Evolutionary conservation across 176 grass and related monocot species (phyloP).

Genomic region (Leersia perrieri): DNA sequence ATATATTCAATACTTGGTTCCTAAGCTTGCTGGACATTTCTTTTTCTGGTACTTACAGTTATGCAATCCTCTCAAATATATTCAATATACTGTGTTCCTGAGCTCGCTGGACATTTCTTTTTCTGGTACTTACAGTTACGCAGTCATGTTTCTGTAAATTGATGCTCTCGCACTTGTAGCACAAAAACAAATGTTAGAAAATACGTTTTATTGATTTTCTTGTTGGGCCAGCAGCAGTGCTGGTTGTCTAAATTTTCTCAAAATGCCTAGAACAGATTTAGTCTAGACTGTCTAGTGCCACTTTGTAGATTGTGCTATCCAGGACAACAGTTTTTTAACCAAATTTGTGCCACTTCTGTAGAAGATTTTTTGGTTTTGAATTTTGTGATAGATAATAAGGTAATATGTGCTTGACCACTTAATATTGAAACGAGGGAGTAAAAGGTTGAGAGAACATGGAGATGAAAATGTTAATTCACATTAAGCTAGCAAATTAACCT

Average conservation of each 20-base stretch:
- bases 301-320: not conserved
- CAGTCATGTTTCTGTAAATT: not conserved
- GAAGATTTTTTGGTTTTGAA: conserved; percentile 11
- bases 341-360: not conserved
- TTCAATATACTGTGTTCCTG: not conserved
- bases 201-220: not conserved
- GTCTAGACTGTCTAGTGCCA: not conserved
- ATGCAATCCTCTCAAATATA: conserved; percentile 1
- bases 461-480: not conserved
- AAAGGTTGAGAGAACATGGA: not conserved
- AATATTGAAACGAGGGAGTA: not conserved
- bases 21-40: not conserved
- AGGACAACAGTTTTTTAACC: not conserved
- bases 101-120: not conserved
- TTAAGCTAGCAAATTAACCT: not conserved
- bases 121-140: not conserved
- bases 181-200: not conserved
- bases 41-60: not conserved
- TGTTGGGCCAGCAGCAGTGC: not conserved
- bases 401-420: conserved; percentile 4
- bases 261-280: not conserved
- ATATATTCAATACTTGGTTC: not conserved
- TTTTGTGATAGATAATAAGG: not conserved
- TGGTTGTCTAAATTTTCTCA: not conserved
- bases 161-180: not conserved